Evolutionary conservation across 495 filamentous ascomycete species (phyloP).

Genomic region (Trichocladium uniseriatum): DNA sequence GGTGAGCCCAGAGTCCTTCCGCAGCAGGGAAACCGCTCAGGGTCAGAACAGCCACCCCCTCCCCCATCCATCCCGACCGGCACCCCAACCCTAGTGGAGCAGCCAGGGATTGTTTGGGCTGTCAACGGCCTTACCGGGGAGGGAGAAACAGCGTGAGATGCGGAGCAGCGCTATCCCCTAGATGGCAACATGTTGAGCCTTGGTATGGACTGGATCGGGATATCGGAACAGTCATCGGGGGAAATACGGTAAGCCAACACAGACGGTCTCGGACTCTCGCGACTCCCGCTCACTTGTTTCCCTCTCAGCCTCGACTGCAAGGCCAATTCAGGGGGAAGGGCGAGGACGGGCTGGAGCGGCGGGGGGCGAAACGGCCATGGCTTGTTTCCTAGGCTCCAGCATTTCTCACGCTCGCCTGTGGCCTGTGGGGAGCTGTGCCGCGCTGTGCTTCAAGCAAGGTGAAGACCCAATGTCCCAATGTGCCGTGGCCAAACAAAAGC

Average conservation of each 20-base stretch:
- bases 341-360: slow-evolving; percentile 14
- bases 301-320: not conserved
- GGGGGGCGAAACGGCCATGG: slow-evolving; percentile 13
- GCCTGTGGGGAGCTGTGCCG: slow-evolving; percentile 21
- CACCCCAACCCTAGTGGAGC: not conserved
- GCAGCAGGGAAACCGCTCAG: too few relatives aligned
- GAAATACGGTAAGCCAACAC: not conserved
- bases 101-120: slow-evolving; percentile 9
- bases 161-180: not conserved
- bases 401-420: slow-evolving; percentile 14
- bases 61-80: not conserved
- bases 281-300: too few relatives aligned
- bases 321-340: slow-evolving; percentile 3
- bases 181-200: not conserved
- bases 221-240: not conserved
- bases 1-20: too few relatives aligned
- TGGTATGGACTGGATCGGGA: not conserved
- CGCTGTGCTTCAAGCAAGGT: slow-evolving; percentile 10
- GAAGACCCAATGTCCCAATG: slow-evolving; percentile 6
- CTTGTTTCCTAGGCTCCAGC: slow-evolving; percentile 21
- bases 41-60: slow-evolving; percentile 2
- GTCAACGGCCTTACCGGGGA: slow-evolving; percentile 22
- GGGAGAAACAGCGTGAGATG: not conserved
- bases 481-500: slow-evolving; percentile 15
- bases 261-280: too few relatives aligned